Evolutionary conservation across 306 rosid species (phyloP).

Genomic region (Castanea sativa): DNA sequence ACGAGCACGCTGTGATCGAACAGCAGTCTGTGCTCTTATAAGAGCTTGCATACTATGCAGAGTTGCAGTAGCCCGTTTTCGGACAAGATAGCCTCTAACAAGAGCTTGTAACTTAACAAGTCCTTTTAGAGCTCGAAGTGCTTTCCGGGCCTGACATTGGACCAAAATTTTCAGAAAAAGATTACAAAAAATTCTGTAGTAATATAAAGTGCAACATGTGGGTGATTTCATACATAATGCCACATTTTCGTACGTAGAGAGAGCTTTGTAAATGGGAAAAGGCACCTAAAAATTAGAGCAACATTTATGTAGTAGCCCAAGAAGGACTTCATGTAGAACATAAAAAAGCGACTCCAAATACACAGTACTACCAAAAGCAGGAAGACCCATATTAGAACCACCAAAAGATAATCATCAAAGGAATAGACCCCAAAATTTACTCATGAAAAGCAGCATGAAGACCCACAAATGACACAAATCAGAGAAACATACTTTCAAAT

Average conservation of each 20-base stretch:
- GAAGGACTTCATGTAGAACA: neutral
- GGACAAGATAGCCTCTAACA: constrained; percentile 80
- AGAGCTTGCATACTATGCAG: constrained; percentile 95
- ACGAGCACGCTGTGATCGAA: constrained; percentile 77
- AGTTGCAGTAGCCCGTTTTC: constrained; percentile 89
- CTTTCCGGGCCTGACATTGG: constrained; percentile 72
- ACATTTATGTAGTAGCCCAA: neutral
- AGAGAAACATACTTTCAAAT: constrained; percentile 6
- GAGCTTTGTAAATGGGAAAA: neutral
- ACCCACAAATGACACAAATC: neutral
- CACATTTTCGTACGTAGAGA: too few relatives aligned
- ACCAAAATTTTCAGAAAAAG: neutral
- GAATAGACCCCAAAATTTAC: neutral
- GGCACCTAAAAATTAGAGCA: neutral
- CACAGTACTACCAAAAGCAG: neutral
- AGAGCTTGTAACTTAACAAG: constrained; percentile 91
- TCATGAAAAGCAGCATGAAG: neutral
- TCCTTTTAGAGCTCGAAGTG: constrained; percentile 83
- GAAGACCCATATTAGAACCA: neutral
- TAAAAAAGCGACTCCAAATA: neutral
- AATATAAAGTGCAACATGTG: neutral
- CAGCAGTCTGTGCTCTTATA: constrained; percentile 72
- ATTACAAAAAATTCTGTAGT: neutral
- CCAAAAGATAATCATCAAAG: neutral
- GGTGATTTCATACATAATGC: neutral